Evolutionary conservation across 2,329 filamentous ascomycete species (phyloP), one percentile per base, ranked within the genome.

Genomic region (Drechslerella dactyloides): DNA sequence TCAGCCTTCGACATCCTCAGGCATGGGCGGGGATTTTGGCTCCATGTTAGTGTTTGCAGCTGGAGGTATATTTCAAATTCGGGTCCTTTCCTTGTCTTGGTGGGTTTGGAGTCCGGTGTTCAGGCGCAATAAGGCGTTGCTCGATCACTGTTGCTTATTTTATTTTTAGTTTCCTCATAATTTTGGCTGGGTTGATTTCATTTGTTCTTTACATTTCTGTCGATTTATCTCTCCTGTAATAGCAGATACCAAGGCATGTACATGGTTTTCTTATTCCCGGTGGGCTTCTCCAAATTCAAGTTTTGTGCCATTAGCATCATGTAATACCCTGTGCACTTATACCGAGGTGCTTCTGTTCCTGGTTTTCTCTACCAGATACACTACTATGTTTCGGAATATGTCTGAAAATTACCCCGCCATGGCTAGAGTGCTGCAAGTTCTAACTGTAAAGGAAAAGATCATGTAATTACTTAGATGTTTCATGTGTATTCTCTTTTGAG

Each of bases 401-500:
- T 54, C 2, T 17, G 33, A 60, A 58, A 52, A 58, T 58, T 59
- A 63, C 58, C 44, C 53, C 21, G 17, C 46, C 42, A 19, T 19
- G 65, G 65, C 50, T 69, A 69, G 65, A 69, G 27, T 33, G 8
- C 27, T 33, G 27, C 42, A 69, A 62, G 63, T 27, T 46, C 54
- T 13, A 19, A 6, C 10, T 44, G 10, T 46, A 44, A 50, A 13
- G 21, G 15, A 61, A 44, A 56, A 33, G 27, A 33, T 50, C 40
- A 70, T 70, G 59, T 70, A 70, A 70, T 60, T 64, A 70, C 27
- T 33, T 33, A 33, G 66, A 64, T 51, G 57, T 24, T 64, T 55
- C 59, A 62, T 64, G 59, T 64, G 60, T 35, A 60, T 59, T 35
- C 17, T 30, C 27, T 33, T 33, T 33, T n/a, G n/a, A n/a, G n/a